Evolutionary conservation across 495 filamentous ascomycete genomes (phyloP), one percentile per base, ranked within the genome.

Genomic region (Venustampulla echinocandica): DNA sequence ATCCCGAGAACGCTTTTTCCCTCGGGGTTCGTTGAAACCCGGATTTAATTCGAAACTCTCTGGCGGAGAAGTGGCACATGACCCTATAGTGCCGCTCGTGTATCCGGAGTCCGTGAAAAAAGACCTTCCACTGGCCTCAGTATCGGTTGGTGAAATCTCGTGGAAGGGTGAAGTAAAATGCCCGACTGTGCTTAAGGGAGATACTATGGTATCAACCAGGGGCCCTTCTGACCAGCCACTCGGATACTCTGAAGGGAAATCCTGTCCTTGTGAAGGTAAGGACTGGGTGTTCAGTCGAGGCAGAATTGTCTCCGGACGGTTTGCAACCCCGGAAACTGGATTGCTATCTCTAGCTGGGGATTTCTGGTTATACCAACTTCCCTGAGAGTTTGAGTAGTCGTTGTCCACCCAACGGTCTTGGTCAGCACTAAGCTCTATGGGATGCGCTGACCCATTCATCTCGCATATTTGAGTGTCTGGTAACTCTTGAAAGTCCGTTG

Each of bases 51-150:
- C 41, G 33, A 47, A 49, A 3, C 19, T 42, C 10, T 28, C 18
- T 2, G 45, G 23, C 9, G 18, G 15, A 11, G 36, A 44, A 20
- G 13, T 21, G 35, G 24, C 44, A 21, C 46, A 37, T 2, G 54
- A 53, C 7, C 20, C 15, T 6, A 43, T 43, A 14, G 55, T 58
- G 15, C 47, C 55, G 33, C 47, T 54, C 11, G 55, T 45, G 42
- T 54, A 58, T 6, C 51, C 55, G 1, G 55, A 58, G 36, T 58
- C 54, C 0, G 47, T 51, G 28, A 58, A 47, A 15, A 58, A 49
- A 11, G 50, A 51, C 13, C 49, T 30, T 1, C 36, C 38, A 40
- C 50, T 58, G 1, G 48, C 39, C 9, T 44, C 51, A n/a, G 38
- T 58, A 30, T 54, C 51, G 15, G 55, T 58, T 3, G 55, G 55